Base-by-base conservation (phyloP, 2,329 filamentous ascomycete genomes). In the Zymoseptoria ardabiliae region DNA sequence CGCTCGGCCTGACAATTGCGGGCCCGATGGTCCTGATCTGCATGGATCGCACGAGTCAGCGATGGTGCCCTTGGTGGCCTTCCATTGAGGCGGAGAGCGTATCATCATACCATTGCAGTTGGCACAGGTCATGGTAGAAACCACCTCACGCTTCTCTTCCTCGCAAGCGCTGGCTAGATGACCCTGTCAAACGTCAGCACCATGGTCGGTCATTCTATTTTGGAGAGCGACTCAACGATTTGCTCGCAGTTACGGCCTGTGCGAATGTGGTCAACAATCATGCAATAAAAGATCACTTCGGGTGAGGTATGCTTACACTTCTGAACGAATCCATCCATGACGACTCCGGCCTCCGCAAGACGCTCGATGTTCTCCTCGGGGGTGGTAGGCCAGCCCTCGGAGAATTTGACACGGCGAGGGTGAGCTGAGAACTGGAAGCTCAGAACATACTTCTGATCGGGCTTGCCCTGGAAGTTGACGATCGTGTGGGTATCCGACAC, bases 401-500 rank as follows among this genome's bases (percentile, higher is more conserved):
- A 71, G 20, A 80, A 75, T 50, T 72, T 75, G 11, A 71, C 71
- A 57, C 81, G 80, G 61, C 77, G 76, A 4, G 79, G 74, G 62
- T 80, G 78, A 13, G 70, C 62, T 11, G 70, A 75, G 64, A 75
- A 77, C 68, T 77, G 81, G 68, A 81, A 79, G 0, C 76, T 76
- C 57, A 83, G 74, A 23, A 77, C 73, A 59, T 78, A 84, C 61
- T 78, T 77, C 69, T 79, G 78, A 59, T 78, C 76, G 19, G 76
- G 65, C 56, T 87, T 83, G 4, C 87, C 87, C 68, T 90, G 86
- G 1, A 89, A 75, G 63, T 90, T 86, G 83, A 90, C 87, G 73
- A 88, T 86, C 61, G 85, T 88, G 65, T 85, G 81, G 4, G 84
- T 83, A 1, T 74, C 69, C 0, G 78, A 70, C 28, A 88, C 72